Evolutionary conservation across 352 stramenopile species (phyloP).

Genomic region (Phytophthora ramorum): DNA sequence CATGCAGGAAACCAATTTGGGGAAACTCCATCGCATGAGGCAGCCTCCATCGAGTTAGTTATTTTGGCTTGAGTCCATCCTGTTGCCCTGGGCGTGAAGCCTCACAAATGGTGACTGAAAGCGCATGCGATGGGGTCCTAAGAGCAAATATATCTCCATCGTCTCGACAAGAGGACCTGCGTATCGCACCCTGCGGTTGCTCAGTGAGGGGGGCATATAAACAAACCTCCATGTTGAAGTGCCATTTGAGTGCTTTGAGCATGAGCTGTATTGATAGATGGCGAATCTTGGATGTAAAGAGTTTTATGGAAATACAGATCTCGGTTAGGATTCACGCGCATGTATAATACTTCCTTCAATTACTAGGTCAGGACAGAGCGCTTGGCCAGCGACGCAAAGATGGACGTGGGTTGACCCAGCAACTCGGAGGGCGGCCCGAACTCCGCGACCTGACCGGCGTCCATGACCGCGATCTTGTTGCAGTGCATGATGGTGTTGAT

Average conservation of each 20-base stretch:
- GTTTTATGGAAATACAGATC: too few species aligned
- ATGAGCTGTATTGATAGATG: too few species aligned
- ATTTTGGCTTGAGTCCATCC: not conserved
- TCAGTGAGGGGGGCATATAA: too few species aligned
- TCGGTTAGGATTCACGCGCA: too few species aligned
- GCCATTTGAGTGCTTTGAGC: too few species aligned
- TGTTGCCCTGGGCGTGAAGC: too few species aligned
- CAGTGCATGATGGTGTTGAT: slow-evolving; percentile 83
- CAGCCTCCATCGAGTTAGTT: slow-evolving; percentile 5
- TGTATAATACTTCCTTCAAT: not conserved
- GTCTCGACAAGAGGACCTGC: too few species aligned
- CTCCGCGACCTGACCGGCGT: slow-evolving; percentile 85
- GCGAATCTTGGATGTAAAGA: too few species aligned
- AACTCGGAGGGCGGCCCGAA: slow-evolving; percentile 78
- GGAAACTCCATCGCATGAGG: slow-evolving; percentile 13
- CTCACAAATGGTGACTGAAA: too few species aligned
- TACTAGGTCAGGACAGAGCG: slow-evolving; percentile 7
- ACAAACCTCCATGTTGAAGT: too few species aligned
- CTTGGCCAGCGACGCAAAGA: slow-evolving; percentile 47
- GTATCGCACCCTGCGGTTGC: too few species aligned
- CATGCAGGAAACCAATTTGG: slow-evolving; percentile 5
- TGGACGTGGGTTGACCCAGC: slow-evolving; percentile 39
- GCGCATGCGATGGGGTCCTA: too few species aligned
- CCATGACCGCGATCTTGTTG: slow-evolving; percentile 33
- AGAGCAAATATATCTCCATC: not conserved